Base-by-base conservation (phyloP, 495 filamentous ascomycete species). In the Penicillium odoratum region DNA sequence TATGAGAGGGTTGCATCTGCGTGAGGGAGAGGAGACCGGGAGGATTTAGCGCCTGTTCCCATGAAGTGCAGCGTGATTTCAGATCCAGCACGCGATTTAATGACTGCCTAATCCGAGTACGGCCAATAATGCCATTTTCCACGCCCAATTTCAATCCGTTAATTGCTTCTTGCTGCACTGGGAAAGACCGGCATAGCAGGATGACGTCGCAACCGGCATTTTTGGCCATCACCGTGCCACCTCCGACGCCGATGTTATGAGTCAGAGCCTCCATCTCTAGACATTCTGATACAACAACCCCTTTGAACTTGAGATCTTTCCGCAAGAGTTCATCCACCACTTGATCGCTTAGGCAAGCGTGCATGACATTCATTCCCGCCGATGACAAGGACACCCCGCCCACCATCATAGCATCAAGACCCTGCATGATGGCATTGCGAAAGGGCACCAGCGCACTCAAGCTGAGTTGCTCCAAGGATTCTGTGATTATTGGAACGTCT, bases 241-340 rank as follows among this genome's bases (percentile, higher is more conserved):
- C 91, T 56, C 90, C 88, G n/a, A 96, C 89, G 11, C 92, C 92
- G 59, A 96, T 94, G 60, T 96, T 93, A 60, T 92, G 89, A 51
- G 88, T 88, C 13, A 96, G 79, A 1, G 91, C 90, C 62, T 96
- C 92, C 92, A 96, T 96, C 69, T 96, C 92, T n/a, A 96, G 77
- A 56, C 92, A 96, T 64, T 96, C 92, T 0, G 91, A 95, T 44
- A 96, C 89, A n/a, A 91, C 91, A 7, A 96, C 92, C 3, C 92
- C 92, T 55, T 90, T 81, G 64, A 96, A 96, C 7, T 89, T 86
- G 45, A 96, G 80, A 58, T 95, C 90, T 48, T 87, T 86, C 16
- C 92, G 81, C 15, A 96, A 74, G 15, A 96, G 75, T 38, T 91
- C 90, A 58, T 96, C 89, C 21, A 96, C 89, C 6, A 96, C 90